Conservation (phyloP, 768 basidiomycete genomes). For the Tricholoma saponaceum region DNA sequence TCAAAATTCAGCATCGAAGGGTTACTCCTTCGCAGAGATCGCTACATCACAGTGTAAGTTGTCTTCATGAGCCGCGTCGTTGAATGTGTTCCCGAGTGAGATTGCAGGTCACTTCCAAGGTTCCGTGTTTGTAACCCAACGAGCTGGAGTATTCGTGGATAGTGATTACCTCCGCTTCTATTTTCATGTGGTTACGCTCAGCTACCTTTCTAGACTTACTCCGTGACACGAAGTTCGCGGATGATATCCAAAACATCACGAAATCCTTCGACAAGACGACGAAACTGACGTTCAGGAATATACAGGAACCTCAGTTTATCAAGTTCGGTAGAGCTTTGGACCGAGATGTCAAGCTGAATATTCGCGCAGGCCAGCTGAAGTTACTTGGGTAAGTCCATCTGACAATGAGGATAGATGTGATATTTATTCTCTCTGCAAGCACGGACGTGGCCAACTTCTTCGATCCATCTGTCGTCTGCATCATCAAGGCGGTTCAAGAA, state of each 20-base stretch:
- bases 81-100: background rate
- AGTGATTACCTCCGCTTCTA: slow-evolving; percentile 22
- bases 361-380: slow-evolving; percentile 38
- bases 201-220: slow-evolving; percentile 30
- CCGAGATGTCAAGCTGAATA: slow-evolving; percentile 29
- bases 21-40: slow-evolving; percentile 41
- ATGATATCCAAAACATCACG: slow-evolving; percentile 34
- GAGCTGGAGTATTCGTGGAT: slow-evolving; percentile 35
- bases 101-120: slow-evolving; percentile 44
- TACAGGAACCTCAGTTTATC: slow-evolving; percentile 33
- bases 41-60: slow-evolving; percentile 39
- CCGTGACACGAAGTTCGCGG: slow-evolving; percentile 32
- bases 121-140: slow-evolving; percentile 46
- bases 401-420: background rate
- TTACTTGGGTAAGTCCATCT: slow-evolving; percentile 25
- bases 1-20: slow-evolving; percentile 20
- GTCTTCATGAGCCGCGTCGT: background rate
- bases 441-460: slow-evolving; percentile 33
- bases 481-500: slow-evolving; percentile 27
- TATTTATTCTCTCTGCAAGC: slow-evolving; percentile 13
- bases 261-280: slow-evolving; percentile 39
- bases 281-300: slow-evolving; percentile 34
- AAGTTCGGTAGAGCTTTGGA: slow-evolving; percentile 37
- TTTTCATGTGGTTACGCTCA: background rate
- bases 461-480: slow-evolving; percentile 32